A percentile compares a stretch with the other conserved stretches of the same genome.
Evolutionary conservation across 2,329 filamentous ascomycete genomes (phyloP).

Genomic region (Stromatinia cepivora): DNA sequence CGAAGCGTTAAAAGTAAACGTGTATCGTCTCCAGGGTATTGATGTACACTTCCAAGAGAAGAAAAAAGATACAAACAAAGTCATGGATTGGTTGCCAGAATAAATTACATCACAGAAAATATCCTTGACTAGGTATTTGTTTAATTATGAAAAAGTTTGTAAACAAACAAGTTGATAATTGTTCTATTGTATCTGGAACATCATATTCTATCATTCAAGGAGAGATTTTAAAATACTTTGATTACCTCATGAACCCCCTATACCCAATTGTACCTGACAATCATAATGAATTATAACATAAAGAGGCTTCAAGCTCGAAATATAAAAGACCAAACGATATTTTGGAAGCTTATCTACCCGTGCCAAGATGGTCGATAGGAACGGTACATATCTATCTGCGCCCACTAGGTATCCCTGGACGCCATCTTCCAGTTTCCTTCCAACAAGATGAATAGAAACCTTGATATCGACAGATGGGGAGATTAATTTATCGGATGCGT

Average conservation of each 20-base stretch:
- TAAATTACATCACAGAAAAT: not conserved
- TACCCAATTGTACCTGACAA: not conserved
- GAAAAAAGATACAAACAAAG: not conserved
- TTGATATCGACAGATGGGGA: not conserved
- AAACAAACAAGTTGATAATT: not conserved
- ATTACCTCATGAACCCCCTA: not conserved
- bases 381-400: not conserved
- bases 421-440: constrained; percentile 9
- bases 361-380: constrained; percentile 13
- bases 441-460: not conserved
- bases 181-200: not conserved
- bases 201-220: not conserved
- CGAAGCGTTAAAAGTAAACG: not conserved
- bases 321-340: not conserved
- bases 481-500: not conserved
- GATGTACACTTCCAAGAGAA: not conserved
- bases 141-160: not conserved
- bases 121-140: not conserved
- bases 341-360: constrained; percentile 10
- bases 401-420: constrained; percentile 4
- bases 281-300: not conserved
- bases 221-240: not conserved
- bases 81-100: not conserved
- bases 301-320: not conserved
- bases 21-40: not conserved